Evolutionary conservation across 352 stramenopile genomes (phyloP).

Genomic region (Phytophthora sojae): DNA sequence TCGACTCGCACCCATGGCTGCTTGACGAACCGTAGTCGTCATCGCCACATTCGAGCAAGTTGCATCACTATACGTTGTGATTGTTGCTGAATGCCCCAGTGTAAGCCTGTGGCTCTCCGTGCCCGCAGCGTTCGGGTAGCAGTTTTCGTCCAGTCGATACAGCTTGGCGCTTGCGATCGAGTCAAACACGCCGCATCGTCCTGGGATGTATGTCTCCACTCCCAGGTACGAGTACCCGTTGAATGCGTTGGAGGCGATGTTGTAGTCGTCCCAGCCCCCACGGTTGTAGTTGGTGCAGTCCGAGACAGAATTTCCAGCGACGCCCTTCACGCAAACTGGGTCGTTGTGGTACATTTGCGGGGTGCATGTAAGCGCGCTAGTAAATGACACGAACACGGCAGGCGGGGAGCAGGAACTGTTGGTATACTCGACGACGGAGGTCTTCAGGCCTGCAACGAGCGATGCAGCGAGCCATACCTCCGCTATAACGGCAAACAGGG

Average conservation of each 20-base stretch:
- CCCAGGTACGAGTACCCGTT: background rate
- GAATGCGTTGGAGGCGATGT: background rate
- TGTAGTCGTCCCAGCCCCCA: conserved; percentile 6
- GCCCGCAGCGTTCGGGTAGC: conserved; percentile 9
- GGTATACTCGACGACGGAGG: background rate
- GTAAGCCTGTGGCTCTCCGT: conserved; percentile 12
- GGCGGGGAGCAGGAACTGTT: background rate
- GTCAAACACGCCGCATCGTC: background rate
- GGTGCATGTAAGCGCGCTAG: background rate
- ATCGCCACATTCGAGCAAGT: background rate
- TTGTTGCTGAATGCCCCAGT: background rate
- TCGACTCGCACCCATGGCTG: background rate
- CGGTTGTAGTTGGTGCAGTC: conserved; percentile 13
- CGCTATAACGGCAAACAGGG: background rate
- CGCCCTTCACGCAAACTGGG: background rate
- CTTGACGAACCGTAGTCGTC: background rate
- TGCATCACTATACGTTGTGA: conserved; percentile 8
- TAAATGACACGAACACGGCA: background rate
- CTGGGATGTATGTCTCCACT: conserved; percentile 3
- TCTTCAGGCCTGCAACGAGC: background rate
- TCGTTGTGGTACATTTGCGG: conserved; percentile 10
- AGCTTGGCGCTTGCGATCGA: background rate
- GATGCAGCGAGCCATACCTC: background rate
- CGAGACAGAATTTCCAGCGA: conserved; percentile 1
- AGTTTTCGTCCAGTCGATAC: conserved; percentile 15